Evolutionary conservation across 257 asterid species (phyloP), one percentile per base, ranked within the genome.

Genomic region (Marsdenia floribunda): DNA sequence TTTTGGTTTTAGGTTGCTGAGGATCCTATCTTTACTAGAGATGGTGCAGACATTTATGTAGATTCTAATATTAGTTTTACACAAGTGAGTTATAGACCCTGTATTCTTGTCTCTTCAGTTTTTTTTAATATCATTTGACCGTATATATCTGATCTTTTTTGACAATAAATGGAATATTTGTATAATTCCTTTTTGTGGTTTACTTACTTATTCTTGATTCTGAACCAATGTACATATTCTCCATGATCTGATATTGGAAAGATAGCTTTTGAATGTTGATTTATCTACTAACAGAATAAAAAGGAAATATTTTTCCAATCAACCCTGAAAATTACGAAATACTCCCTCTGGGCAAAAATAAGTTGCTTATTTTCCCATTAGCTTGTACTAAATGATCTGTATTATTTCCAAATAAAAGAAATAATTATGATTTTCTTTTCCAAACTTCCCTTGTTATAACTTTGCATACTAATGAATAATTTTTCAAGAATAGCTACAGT

Each of bases 21-120:
- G 73, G 97, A 94, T 89, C 81, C 85, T 74, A 53, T 85, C 57
- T 94, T 92, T 88, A 81, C 87, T 54, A 85, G 97, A 83, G 87
- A 88, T 75, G 98, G 97, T 76, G 88, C 93, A 78, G 97, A 92
- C 79, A 76, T 94, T 72, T 92, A 89, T 89, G 96, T 94, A 75
- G 93, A 92, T 76, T 78, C 81, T 80, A 70, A 80, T 84, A 90
- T 94, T 73, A 87, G 88, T 83, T 90, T 94, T 76, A 89, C 97
- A 72, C 89, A 89, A 84, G 98, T 94, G 80, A 87, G 96, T 70
- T 35, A 79, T 77, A 75, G n/a, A 55, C 72, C 64, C 79, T 72
- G 60, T 19, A 26, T 55, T 75, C 70, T 59, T 70, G 53, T 75
- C 60, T 24, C 42, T 60, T 76, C 66, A 38, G 4, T 40, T 63